Base-by-base conservation (phyloP, 805 yeast genomes). In the Lipomyces sp. region DNA sequence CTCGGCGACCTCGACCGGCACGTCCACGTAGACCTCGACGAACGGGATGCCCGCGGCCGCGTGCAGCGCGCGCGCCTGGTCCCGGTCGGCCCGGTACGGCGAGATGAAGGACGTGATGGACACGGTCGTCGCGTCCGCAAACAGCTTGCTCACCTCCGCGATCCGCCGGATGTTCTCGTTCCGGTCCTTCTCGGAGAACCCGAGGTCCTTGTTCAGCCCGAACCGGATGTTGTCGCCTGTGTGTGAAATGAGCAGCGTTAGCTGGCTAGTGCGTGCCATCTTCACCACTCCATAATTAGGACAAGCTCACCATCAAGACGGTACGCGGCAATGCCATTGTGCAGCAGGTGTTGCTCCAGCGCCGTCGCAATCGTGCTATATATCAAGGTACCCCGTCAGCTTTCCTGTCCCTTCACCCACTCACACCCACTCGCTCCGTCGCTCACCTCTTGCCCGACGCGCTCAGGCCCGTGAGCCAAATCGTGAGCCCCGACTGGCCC, bases 161-260 rank as follows among this genome's bases (percentile, higher is more conserved):
- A 91, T 91, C 71, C 98, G 81, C 67, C 98, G 82, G 63, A 91
- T 91, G 71, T 91, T 91, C 71, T 91, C 98, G 65, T 86, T 86
- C 69, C 98, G 80, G 70, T 90, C 98, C 43, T 80, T 77, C 70
- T 89, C 97, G 47, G 86, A 78, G 73, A 91, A 91, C 0, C 97
- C 98, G 60, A 91, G 77, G 70, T 91, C 97, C 70, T 89, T 90
- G 78, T 91, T 91, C 64, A 91, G 76, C 1, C 98, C 98, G 65
- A 91, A 91, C 62, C 98, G 81, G 61, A 91, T 79, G 69, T 91
- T 91, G 71, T 91, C 98, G 40, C 75, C 53, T 49, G 35, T 33
- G 14, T 8, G 22, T 35, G n/a, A n/a, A n/a, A n/a, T n/a, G n/a
- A n/a, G n/a, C n/a, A n/a, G n/a, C 18, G 21, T 37, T 36, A 26